Conservation (phyloP, 176 grass and related monocot species). For the Alopecurus myosuroides region DNA sequence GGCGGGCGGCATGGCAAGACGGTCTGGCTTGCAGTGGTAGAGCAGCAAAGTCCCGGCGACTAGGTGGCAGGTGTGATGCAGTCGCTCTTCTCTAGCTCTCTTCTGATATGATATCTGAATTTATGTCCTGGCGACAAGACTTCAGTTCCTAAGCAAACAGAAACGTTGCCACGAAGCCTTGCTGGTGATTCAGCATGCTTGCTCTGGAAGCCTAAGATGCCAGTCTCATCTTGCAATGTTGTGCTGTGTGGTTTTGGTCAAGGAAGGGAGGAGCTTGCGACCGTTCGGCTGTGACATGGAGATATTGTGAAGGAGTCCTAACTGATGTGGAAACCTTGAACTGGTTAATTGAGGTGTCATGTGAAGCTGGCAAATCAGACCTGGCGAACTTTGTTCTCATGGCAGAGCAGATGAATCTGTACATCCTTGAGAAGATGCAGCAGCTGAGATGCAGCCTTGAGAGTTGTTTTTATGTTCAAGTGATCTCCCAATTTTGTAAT, state of each 20-base stretch:
- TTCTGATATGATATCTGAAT: too few species aligned
- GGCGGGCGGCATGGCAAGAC: too few species aligned
- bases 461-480: constrained; percentile 41
- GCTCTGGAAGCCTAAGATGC: constrained; percentile 26
- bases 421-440: constrained; percentile 44
- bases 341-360: constrained; percentile 41
- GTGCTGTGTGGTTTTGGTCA: constrained; percentile 40
- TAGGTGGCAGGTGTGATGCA: too few species aligned
- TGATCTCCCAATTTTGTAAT: constrained; percentile 51
- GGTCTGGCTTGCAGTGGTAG: too few species aligned
- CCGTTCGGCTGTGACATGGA: constrained; percentile 36
- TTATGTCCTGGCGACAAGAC: too few species aligned
- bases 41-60: too few species aligned
- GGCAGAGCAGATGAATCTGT: constrained; percentile 39
- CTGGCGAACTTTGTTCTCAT: constrained; percentile 35
- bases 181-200: constrained; percentile 39
- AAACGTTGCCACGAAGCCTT: constrained; percentile 38
- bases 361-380: constrained; percentile 34
- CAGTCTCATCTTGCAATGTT: constrained; percentile 34
- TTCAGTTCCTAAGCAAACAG: constrained; percentile 25
- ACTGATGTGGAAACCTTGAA: constrained; percentile 60
- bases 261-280: constrained; percentile 30
- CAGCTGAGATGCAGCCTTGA: constrained; percentile 26
- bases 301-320: constrained; percentile 56
- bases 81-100: too few species aligned